Percentiles rank a stretch among this genome's conserved stretches.
These are phyloP conservation scores for Populus pruinosa DNA, from an alignment of 345 rosid genomes.

Conservation along the genomic window DNA sequence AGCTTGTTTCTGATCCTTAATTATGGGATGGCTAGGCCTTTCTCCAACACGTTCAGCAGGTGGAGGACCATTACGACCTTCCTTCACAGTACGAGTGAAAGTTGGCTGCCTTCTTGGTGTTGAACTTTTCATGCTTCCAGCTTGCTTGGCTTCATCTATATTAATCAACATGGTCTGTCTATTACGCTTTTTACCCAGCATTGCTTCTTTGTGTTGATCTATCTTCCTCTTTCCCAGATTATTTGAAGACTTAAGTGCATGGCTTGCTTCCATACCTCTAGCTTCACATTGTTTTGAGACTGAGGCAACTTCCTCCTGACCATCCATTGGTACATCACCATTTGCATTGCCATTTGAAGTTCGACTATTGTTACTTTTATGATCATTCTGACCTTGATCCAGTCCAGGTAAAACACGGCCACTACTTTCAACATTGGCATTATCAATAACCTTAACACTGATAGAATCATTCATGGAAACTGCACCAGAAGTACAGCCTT, in stretches of 20 bases:
- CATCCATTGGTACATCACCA: conserved; percentile 34
- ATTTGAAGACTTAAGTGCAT: conserved; percentile 67
- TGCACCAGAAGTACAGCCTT: conserved; percentile 26
- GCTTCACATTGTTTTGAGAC: conserved; percentile 64
- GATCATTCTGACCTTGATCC: conserved; percentile 41
- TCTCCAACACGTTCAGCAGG: conserved; percentile 56
- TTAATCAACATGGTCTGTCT: conserved; percentile 90
- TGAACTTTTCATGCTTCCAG: conserved; percentile 59
- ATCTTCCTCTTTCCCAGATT: conserved; percentile 74
- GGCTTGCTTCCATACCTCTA: conserved; percentile 79
- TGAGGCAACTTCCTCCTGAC: conserved; percentile 43
- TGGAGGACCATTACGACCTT: conserved; percentile 45
- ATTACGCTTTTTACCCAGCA: conserved; percentile 95
- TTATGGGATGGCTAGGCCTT: conserved; percentile 34
- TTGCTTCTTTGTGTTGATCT: conserved; percentile 89
- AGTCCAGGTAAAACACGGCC: conserved; percentile 26
- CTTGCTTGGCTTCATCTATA: conserved; percentile 94
- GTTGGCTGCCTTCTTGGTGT: conserved; percentile 79
- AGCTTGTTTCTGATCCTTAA: conserved; percentile 61
- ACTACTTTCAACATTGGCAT: conserved; percentile 23
- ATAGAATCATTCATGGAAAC: conserved; percentile 15
- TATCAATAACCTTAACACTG: conserved; percentile 32
- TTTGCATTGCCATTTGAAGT: conserved; percentile 47
- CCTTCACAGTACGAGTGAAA: conserved; percentile 71
- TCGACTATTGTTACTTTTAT: conserved; percentile 34